These are phyloP conservation scores for Crithidia fasciculata DNA, from an alignment of 208 protist genomes.

Conservation along the genomic window DNA sequence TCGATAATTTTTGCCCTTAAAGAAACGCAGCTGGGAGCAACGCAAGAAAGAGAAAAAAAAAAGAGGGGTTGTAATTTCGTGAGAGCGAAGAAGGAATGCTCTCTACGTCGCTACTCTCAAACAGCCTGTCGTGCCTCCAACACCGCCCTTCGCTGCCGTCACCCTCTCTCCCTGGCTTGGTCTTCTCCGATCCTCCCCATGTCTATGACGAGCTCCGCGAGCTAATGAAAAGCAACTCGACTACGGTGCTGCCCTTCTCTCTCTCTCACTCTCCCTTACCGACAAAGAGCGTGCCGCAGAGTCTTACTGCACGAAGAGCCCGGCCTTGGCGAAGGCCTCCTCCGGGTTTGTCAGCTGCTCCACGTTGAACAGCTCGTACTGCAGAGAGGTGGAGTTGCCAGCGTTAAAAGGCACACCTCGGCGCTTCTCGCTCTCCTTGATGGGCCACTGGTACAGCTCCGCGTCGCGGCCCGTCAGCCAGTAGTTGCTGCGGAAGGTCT, in stretches of 20 bases:
- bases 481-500: conserved; percentile 84
- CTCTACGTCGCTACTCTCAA: no score
- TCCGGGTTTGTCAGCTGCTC: conserved; percentile 89
- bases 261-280: background rate
- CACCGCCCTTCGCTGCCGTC: background rate
- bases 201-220: no score
- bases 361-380: conserved; percentile 89
- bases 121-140: no score
- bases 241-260: background rate
- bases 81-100: no score
- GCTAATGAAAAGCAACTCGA: background rate
- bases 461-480: conserved; percentile 88
- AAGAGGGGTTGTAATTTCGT: background rate
- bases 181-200: background rate
- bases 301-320: conserved; percentile 77
- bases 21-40: no score
- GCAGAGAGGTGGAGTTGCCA: conserved; percentile 50
- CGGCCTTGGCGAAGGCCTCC: conserved; percentile 87
- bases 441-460: conserved; percentile 88
- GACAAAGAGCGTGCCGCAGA: no score
- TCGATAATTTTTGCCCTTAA: no score
- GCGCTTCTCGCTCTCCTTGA: conserved; percentile 82
- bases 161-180: background rate
- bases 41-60: background rate
- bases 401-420: conserved; percentile 73